Conservation (phyloP, 768 basidiomycete genomes). For the Tubosaeta brunneosetosa region DNA sequence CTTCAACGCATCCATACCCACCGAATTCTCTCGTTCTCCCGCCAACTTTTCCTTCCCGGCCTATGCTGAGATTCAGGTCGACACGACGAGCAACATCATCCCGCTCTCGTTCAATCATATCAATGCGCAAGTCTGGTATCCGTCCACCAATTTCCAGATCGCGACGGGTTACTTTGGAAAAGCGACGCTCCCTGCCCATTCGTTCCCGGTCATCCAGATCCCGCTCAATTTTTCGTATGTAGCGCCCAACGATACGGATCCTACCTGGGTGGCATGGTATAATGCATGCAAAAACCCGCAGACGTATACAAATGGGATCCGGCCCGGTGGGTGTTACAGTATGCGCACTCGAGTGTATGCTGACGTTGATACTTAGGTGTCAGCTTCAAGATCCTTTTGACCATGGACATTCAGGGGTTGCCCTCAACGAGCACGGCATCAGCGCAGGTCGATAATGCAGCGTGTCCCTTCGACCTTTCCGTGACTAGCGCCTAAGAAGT, state of each 20-base stretch:
- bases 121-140: slow-evolving; percentile 64
- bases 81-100: slow-evolving; percentile 71
- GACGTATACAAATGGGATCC: slow-evolving; percentile 44
- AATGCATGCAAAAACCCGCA: slow-evolving; percentile 65
- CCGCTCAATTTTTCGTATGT: slow-evolving; percentile 84
- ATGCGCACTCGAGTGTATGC: background rate
- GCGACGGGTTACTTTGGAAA: slow-evolving; percentile 60
- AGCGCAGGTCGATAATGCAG: slow-evolving; percentile 53
- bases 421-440: slow-evolving; percentile 48
- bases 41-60: slow-evolving; percentile 91
- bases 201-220: slow-evolving; percentile 58
- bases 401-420: slow-evolving; percentile 69
- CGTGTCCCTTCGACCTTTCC: slow-evolving; percentile 68
- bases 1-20: slow-evolving; percentile 54
- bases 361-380: slow-evolving; percentile 33
- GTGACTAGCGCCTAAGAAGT: slow-evolving; percentile 41
- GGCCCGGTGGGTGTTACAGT: slow-evolving; percentile 49
- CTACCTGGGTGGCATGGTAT: slow-evolving; percentile 81
- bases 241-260: slow-evolving; percentile 74
- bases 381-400: slow-evolving; percentile 59
- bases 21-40: slow-evolving; percentile 66
- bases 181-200: slow-evolving; percentile 60
- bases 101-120: slow-evolving; percentile 71
- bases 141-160: slow-evolving; percentile 58
- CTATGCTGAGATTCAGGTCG: slow-evolving; percentile 65